Evolutionary conservation across 805 yeast species (phyloP).

Genomic region (Candida stauntonica): DNA sequence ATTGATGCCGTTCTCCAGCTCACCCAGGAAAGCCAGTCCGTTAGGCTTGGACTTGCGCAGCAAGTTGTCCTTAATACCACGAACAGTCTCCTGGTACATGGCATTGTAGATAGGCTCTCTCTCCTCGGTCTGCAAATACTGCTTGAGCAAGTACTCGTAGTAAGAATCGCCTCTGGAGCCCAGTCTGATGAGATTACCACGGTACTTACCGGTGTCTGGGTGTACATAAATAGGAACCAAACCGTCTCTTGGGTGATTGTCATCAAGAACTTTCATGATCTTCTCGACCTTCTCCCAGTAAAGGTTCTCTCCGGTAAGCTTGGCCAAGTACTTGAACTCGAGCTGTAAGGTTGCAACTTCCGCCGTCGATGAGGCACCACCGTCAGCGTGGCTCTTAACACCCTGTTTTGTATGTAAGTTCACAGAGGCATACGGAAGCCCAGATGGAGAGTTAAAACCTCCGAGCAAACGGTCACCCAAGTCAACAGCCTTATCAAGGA

Average conservation of each 20-base stretch:
- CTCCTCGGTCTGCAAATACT: constrained; percentile 71
- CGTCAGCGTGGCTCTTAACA: constrained; percentile 53
- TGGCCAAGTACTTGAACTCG: constrained; percentile 78
- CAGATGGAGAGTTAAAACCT: constrained; percentile 61
- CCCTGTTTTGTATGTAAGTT: constrained; percentile 66
- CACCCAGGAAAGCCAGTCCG: constrained; percentile 69
- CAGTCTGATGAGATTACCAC: constrained; percentile 61
- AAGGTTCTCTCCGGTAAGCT: constrained; percentile 70
- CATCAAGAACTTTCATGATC: constrained; percentile 66
- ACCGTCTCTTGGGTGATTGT: constrained; percentile 62
- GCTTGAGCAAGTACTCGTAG: constrained; percentile 84
- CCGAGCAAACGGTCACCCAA: constrained; percentile 70
- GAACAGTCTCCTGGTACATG: constrained; percentile 73
- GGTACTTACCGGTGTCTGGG: constrained; percentile 70
- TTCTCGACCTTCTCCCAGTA: constrained; percentile 80
- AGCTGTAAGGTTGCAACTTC: constrained; percentile 85
- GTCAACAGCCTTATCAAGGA: constrained; percentile 72
- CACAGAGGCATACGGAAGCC: constrained; percentile 76
- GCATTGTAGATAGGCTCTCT: constrained; percentile 56
- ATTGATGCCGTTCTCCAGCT: constrained; percentile 62
- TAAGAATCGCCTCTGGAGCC: constrained; percentile 94
- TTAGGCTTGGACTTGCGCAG: constrained; percentile 57
- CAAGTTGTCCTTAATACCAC: constrained; percentile 70
- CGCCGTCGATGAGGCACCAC: constrained; percentile 84
- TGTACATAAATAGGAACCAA: constrained; percentile 76